Base-by-base conservation (phyloP, 2,329 filamentous ascomycete species). In the Alternaria arborescens region DNA sequence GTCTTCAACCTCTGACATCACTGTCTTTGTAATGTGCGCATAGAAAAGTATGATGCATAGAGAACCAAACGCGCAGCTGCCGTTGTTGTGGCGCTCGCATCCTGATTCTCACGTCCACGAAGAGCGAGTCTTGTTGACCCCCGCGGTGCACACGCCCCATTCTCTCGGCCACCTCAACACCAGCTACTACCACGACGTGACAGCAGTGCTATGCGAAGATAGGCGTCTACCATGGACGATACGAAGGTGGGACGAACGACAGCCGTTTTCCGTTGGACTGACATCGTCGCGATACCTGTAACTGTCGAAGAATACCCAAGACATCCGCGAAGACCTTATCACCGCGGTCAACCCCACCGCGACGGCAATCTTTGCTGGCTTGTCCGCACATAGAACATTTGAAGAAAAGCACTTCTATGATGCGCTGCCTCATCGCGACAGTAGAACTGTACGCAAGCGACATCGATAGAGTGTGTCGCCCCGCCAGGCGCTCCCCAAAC, bases 81-180 rank as follows among this genome's bases (percentile, higher is more conserved):
- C 5, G 26, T 40, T 41, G 11, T 44, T 10, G 24, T 38, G 43
- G 20, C 12, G 11, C 28, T 24, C 20, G 43, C 50, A 44, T 40
- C 34, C 18, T 28, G 26, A 18, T 41, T 8, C 36, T 56, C 24
- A 47, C 26, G 44, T 51, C 32, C 38, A 43, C 26, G 48, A 11
- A 60, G 50, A 20, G 32, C 26, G 32, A 56, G 52, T 32, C 30
- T 56, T 53, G 52, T 46, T 50, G 46, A 56, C 32, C 18, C 22
- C 44, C 46, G 44, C 26, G 40, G 52, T 32, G 38, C 43, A 43
- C 36, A 32, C 26, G 11, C 44, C 44, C 38, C 44, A 51, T 34
- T 40, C 43, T 32, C 24, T 40, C 57, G 18, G 24, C 18, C 16
- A 44, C 28, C 48, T 34, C 52, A n/a, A 30, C 52, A 18, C 18